Percentiles rank a stretch among this genome's conserved stretches.
Conservation (phyloP, 768 basidiomycete species). For the Hygrophorus russula region DNA sequence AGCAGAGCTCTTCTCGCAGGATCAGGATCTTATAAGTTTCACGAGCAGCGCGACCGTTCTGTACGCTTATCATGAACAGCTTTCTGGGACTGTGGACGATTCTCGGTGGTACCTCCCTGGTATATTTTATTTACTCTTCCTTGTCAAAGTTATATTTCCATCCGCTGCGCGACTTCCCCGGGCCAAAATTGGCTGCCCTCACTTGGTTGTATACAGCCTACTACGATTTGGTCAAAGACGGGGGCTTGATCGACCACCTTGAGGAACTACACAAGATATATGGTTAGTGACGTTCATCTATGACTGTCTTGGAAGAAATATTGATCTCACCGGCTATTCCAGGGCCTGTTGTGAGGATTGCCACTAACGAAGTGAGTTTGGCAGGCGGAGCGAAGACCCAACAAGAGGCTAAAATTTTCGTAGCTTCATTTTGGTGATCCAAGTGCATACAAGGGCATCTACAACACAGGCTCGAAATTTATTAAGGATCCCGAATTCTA, state of each 20-base stretch:
- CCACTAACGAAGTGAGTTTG: slow-evolving; percentile 23
- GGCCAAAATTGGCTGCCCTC: slow-evolving; percentile 17
- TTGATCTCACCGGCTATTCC: background rate
- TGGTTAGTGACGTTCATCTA: slow-evolving; percentile 8
- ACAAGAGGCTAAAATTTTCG: background rate
- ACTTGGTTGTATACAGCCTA: slow-evolving; percentile 17
- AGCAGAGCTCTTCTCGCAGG: too few relatives aligned
- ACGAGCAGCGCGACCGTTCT: too few relatives aligned
- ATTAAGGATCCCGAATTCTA: slow-evolving; percentile 19
- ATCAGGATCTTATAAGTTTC: too few relatives aligned
- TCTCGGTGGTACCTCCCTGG: background rate
- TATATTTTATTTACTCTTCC: background rate
- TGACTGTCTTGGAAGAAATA: too few relatives aligned
- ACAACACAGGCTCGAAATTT: slow-evolving; percentile 13
- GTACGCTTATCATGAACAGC: too few relatives aligned
- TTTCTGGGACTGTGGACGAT: too few relatives aligned
- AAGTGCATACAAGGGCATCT: slow-evolving; percentile 23
- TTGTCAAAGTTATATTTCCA: slow-evolving; percentile 11
- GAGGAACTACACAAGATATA: slow-evolving; percentile 16
- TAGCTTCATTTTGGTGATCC: slow-evolving; percentile 27
- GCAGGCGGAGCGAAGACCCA: background rate
- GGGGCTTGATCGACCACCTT: slow-evolving; percentile 16
- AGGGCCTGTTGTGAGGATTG: slow-evolving; percentile 26
- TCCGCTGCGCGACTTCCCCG: slow-evolving; percentile 18
- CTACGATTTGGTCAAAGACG: slow-evolving; percentile 17